These are phyloP conservation scores for Beta vulgaris DNA, from an alignment of 148 eudicot genomes.

Conservation along the genomic window DNA sequence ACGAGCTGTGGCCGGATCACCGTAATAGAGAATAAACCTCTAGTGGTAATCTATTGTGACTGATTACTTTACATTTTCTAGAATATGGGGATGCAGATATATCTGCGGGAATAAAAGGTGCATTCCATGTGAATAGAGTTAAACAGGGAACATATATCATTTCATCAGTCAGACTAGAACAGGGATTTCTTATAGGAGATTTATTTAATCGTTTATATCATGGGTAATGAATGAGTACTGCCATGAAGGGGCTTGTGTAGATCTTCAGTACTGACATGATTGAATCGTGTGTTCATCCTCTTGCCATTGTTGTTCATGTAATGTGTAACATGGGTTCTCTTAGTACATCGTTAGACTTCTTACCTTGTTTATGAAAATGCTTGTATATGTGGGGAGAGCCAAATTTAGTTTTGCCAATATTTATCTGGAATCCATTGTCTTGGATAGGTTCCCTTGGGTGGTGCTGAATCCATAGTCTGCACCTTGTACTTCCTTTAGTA, in stretches of 20 bases:
- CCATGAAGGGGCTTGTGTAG: background rate
- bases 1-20: conserved; percentile 70
- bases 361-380: background rate
- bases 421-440: background rate
- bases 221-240: background rate
- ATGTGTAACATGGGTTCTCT: background rate
- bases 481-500: background rate
- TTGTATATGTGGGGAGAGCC: background rate
- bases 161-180: background rate
- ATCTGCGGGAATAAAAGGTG: background rate
- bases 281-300: background rate
- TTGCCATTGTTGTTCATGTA: background rate
- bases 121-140: background rate
- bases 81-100: background rate
- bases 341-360: background rate
- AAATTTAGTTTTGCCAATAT: background rate
- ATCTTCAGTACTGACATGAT: background rate
- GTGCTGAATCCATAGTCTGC: background rate
- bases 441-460: background rate
- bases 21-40: conserved; percentile 73
- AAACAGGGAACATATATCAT: background rate
- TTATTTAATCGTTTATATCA: background rate
- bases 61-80: background rate
- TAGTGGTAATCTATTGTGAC: conserved; percentile 48
- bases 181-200: background rate